Percentiles rank a stretch among this genome's conserved stretches.
Conservation (phyloP, 2,329 filamentous ascomycete species). For the Kalmusia sp. region DNA sequence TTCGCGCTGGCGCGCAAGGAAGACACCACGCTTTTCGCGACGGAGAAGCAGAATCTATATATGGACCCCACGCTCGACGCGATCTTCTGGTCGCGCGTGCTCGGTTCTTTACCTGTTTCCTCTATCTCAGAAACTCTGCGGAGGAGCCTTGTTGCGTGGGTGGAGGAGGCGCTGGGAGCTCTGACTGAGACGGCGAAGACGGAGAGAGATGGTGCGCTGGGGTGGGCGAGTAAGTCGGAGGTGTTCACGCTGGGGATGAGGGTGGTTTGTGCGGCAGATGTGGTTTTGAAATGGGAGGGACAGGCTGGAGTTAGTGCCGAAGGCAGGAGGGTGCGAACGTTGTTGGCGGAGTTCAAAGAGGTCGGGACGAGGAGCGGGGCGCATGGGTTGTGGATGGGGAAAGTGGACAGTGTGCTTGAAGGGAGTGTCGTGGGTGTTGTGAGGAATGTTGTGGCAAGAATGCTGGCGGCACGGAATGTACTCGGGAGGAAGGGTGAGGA, state of each 20-base stretch:
- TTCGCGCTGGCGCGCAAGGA: slow-evolving; percentile 47
- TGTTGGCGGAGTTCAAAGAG: slow-evolving; percentile 34
- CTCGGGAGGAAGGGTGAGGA: not conserved
- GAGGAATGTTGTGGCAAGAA: slow-evolving; percentile 9
- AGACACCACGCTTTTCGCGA: slow-evolving; percentile 77
- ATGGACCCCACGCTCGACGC: slow-evolving; percentile 81
- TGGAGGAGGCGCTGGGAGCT: slow-evolving; percentile 55
- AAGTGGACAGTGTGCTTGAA: slow-evolving; percentile 41
- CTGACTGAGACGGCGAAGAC: slow-evolving; percentile 46
- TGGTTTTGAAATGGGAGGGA: slow-evolving; percentile 41
- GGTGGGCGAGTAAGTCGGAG: slow-evolving; percentile 73
- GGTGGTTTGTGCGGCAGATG: slow-evolving; percentile 52
- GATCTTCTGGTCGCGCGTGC: slow-evolving; percentile 68
- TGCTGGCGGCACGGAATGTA: not conserved
- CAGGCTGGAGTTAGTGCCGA: slow-evolving; percentile 16
- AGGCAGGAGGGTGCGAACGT: slow-evolving; percentile 29
- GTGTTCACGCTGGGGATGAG: slow-evolving; percentile 68
- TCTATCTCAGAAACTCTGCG: slow-evolving; percentile 30
- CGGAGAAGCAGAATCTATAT: slow-evolving; percentile 96
- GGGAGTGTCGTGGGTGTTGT: slow-evolving; percentile 20
- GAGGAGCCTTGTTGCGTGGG: slow-evolving; percentile 53
- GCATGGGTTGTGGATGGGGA: slow-evolving; percentile 48
- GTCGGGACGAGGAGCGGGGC: slow-evolving; percentile 26
- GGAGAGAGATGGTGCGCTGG: slow-evolving; percentile 69
- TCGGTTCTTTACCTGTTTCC: slow-evolving; percentile 45